Percentiles rank a stretch among this genome's conserved stretches.
These are phyloP conservation scores for Thermothelomyces thermophilus DNA, from an alignment of 2,329 filamentous ascomycete species.

Conservation along the genomic window DNA sequence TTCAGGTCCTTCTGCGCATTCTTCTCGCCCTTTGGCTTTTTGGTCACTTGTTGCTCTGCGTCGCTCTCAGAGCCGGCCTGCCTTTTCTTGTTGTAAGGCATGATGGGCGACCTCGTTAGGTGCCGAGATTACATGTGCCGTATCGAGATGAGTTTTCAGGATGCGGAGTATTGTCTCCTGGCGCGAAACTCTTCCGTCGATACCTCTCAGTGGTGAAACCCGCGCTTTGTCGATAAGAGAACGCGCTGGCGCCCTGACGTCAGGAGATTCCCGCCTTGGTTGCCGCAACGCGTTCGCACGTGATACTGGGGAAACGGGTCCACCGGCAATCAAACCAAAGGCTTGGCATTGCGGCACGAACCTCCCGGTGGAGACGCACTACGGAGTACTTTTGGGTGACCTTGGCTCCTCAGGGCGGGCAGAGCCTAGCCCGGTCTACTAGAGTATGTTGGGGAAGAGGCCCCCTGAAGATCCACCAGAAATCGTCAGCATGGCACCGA, in stretches of 20 bases:
- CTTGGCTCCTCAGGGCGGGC: not conserved
- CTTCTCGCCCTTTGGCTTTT: conserved; percentile 37
- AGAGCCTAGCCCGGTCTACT: not conserved
- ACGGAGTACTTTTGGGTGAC: not conserved
- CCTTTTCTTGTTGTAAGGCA: conserved; percentile 26
- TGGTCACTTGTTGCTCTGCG: conserved; percentile 18
- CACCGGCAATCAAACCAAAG: conserved; percentile 1
- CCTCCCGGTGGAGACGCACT: conserved; percentile 5
- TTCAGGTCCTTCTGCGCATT: conserved; percentile 40
- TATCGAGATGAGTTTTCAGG: not conserved
- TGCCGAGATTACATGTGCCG: not conserved
- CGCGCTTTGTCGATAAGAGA: not conserved
- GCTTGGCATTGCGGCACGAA: not conserved
- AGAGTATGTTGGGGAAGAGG: conserved; percentile 8
- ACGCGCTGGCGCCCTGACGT: conserved; percentile 1
- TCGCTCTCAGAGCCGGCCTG: conserved; percentile 21
- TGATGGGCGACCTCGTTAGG: conserved; percentile 4
- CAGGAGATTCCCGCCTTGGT: not conserved
- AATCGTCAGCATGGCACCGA: not conserved
- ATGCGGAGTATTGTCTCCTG: too few relatives aligned
- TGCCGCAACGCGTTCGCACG: conserved; percentile 11
- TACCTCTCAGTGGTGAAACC: not conserved
- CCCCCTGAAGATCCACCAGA: conserved; percentile 9
- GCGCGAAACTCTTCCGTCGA: not conserved
- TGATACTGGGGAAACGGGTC: not conserved